A percentile compares a stretch with the other conserved stretches of the same genome.
phyloP scores from a whole-genome alignment of 805 yeast species.

The Nadsonia fulvescens region DNA sequence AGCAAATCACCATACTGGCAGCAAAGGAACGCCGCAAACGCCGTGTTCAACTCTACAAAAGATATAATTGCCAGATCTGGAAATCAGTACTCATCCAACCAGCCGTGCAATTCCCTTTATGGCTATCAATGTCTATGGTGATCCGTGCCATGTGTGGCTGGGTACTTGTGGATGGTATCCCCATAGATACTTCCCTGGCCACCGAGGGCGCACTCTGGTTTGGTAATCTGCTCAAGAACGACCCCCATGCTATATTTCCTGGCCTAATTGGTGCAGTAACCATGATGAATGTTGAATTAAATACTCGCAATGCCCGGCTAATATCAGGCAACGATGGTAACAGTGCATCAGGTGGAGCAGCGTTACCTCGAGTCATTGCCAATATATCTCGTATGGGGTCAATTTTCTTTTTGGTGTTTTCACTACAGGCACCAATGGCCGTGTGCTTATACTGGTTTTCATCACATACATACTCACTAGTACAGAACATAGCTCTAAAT shows the following conservation, averaged over 20 bases:
- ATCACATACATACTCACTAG: conserved; percentile 57
- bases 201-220: conserved; percentile 46
- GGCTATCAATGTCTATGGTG: conserved; percentile 64
- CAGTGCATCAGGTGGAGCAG: conserved; percentile 13
- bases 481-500: conserved; percentile 62
- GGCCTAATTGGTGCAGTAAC: conserved; percentile 51
- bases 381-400: conserved; percentile 59
- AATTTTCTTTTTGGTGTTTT: conserved; percentile 63
- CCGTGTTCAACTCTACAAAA: conserved; percentile 51
- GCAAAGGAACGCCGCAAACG: conserved; percentile 63
- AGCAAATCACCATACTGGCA: conserved; percentile 57
- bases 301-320: conserved; percentile 33
- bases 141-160: conserved; percentile 58
- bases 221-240: conserved; percentile 37
- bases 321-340: conserved; percentile 13
- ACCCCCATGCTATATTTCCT: conserved; percentile 51
- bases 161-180: conserved; percentile 15
- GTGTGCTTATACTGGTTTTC: conserved; percentile 79
- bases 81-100: conserved; percentile 55
- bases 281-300: conserved; percentile 69
- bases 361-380: conserved; percentile 24
- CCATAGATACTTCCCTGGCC: conserved; percentile 18
- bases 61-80: conserved; percentile 59
- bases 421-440: conserved; percentile 76
- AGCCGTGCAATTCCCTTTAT: conserved; percentile 66